Evolutionary conservation across 2,329 filamentous ascomycete genomes (phyloP).

Genomic region (Clonostachys solani): DNA sequence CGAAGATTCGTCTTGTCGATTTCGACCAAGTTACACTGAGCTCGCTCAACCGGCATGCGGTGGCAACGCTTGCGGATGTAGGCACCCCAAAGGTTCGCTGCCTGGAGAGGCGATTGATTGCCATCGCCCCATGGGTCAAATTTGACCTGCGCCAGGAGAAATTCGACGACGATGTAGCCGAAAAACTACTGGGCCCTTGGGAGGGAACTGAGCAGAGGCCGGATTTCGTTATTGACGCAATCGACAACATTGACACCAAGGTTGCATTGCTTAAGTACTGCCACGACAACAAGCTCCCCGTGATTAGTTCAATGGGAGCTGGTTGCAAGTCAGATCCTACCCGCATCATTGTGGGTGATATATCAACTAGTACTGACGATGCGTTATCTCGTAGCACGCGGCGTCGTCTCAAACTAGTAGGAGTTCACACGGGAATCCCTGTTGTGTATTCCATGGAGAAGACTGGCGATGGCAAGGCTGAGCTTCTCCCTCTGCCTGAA

Average conservation of each 20-base stretch:
- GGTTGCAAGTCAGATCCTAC: slow-evolving; percentile 89
- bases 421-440: slow-evolving; percentile 80
- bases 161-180: slow-evolving; percentile 66
- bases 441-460: slow-evolving; percentile 93
- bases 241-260: slow-evolving; percentile 98
- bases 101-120: slow-evolving; percentile 73
- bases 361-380: slow-evolving; percentile 83
- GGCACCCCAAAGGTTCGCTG: slow-evolving; percentile 89
- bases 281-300: slow-evolving; percentile 68
- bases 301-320: slow-evolving; percentile 94
- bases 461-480: slow-evolving; percentile 83
- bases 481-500: slow-evolving; percentile 79
- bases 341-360: slow-evolving; percentile 84
- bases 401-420: slow-evolving; percentile 69
- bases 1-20: slow-evolving; percentile 84
- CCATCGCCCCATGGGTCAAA: slow-evolving; percentile 85
- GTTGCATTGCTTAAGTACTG: slow-evolving; percentile 88
- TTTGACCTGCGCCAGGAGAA: slow-evolving; percentile 86
- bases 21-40: slow-evolving; percentile 97
- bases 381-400: slow-evolving; percentile 82
- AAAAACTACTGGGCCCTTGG: slow-evolving; percentile 65
- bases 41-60: slow-evolving; percentile 91
- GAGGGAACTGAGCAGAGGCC: slow-evolving; percentile 56
- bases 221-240: slow-evolving; percentile 92
- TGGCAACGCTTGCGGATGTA: slow-evolving; percentile 90